A percentile compares a stretch with the other conserved stretches of the same genome.
phyloP scores from a whole-genome alignment of 305 asterid genomes.

The Fraxinus latifolia region DNA sequence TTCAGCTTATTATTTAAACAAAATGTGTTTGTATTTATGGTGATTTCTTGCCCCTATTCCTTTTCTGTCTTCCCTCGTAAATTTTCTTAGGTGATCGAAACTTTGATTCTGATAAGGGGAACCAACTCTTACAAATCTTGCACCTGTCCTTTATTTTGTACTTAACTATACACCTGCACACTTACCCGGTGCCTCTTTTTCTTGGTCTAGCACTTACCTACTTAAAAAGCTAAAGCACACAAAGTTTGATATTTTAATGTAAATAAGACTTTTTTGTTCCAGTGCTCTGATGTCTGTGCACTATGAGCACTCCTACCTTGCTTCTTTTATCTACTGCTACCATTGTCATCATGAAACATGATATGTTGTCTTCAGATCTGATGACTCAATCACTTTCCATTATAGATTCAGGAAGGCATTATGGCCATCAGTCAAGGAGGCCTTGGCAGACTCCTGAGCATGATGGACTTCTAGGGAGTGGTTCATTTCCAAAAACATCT shows the following conservation, averaged over 20 bases:
- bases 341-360: not conserved
- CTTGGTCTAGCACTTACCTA: not conserved
- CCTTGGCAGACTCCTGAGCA: conserved; percentile 87
- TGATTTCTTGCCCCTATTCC: not conserved
- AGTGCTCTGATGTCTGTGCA: not conserved
- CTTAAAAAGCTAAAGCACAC: not conserved
- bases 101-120: not conserved
- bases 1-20: not conserved
- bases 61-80: not conserved
- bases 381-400: conserved; percentile 18
- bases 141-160: not conserved
- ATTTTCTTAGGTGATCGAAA: not conserved
- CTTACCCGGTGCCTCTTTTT: not conserved
- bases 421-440: conserved; percentile 56
- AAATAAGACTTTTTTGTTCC: not conserved
- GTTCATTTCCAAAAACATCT: conserved; percentile 84
- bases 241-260: not conserved
- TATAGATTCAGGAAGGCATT: conserved; percentile 75
- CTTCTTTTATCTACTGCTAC: not conserved
- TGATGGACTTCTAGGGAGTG: conserved; percentile 98
- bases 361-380: not conserved
- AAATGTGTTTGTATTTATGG: not conserved
- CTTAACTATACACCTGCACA: not conserved
- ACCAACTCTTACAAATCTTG: not conserved
- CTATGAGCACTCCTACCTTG: not conserved